Conservation (phyloP, 768 basidiomycete genomes). For the Tephrocybe sp. region DNA sequence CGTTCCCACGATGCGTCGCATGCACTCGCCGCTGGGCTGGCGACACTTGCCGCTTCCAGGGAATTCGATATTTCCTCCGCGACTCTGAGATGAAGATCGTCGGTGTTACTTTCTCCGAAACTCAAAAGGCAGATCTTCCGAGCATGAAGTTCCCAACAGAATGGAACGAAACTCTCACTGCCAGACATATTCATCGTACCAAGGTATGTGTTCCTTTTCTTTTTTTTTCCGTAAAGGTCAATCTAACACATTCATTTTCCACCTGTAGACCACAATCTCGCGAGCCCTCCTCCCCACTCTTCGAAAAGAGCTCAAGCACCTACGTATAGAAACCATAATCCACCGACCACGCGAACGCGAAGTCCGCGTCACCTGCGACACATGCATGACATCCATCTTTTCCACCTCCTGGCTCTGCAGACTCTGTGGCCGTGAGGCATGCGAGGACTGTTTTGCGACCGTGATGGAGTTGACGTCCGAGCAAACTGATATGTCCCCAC, state of each 20-base stretch:
- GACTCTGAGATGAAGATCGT: constrained; percentile 55
- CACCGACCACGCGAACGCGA: constrained; percentile 76
- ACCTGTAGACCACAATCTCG: constrained; percentile 59
- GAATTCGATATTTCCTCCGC: constrained; percentile 76
- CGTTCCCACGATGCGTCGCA: constrained; percentile 78
- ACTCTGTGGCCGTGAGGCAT: constrained; percentile 87
- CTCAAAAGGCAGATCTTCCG: constrained; percentile 53
- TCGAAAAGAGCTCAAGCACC: constrained; percentile 60
- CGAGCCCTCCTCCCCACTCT: constrained; percentile 65
- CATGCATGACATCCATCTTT: constrained; percentile 92
- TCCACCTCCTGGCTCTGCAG: constrained; percentile 88
- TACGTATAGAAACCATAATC: constrained; percentile 55
- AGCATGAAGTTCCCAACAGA: constrained; percentile 60
- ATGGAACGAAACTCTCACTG: constrained; percentile 63
- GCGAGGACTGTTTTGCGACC: constrained; percentile 76
- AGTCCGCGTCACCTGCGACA: constrained; percentile 85
- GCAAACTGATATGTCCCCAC: constrained; percentile 42
- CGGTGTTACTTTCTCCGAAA: constrained; percentile 69
- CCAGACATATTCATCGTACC: constrained; percentile 48
- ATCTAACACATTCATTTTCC: background rate
- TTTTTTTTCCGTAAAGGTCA: constrained; percentile 6
- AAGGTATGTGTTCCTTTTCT: constrained; percentile 44
- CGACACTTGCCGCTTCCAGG: constrained; percentile 84
- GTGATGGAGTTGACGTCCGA: constrained; percentile 63
- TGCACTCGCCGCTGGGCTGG: constrained; percentile 87